These are phyloP conservation scores for Amanita polypyramis DNA, from an alignment of 768 basidiomycete genomes.

Conservation along the genomic window DNA sequence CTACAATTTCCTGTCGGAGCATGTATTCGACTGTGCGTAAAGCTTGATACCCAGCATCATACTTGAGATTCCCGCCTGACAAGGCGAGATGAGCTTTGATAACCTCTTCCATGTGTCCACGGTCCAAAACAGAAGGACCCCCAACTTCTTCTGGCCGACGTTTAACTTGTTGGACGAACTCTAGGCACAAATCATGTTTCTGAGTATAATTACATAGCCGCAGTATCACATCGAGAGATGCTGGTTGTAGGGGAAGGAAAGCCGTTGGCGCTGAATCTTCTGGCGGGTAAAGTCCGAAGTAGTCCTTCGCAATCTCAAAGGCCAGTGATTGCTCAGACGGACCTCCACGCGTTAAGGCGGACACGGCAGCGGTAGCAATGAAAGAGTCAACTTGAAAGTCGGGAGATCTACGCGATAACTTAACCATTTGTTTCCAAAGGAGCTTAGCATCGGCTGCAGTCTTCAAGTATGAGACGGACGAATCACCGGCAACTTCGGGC, in stretches of 20 bases:
- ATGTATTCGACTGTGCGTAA: conserved; percentile 61
- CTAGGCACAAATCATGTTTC: conserved; percentile 35
- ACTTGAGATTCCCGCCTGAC: conserved; percentile 18
- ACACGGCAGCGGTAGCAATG: conserved; percentile 40
- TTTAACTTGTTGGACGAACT: conserved; percentile 54
- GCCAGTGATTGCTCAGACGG: conserved; percentile 55
- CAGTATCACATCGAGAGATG: conserved; percentile 44
- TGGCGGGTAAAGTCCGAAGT: conserved; percentile 47
- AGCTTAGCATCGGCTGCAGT: conserved; percentile 59
- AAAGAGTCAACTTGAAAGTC: conserved; percentile 43
- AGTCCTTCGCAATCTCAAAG: conserved; percentile 50
- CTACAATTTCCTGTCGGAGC: conserved; percentile 41
- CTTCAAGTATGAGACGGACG: conserved; percentile 18
- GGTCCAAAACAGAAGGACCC: conserved; percentile 32
- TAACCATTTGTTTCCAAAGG: conserved; percentile 59
- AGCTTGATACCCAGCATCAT: conserved; percentile 34
- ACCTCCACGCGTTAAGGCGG: conserved; percentile 45
- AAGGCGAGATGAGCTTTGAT: conserved; percentile 40
- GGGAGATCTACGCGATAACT: conserved; percentile 32
- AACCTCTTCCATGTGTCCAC: conserved; percentile 50
- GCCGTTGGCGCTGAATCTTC: conserved; percentile 29
- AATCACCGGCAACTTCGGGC: conserved; percentile 17
- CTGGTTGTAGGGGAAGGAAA: conserved; percentile 30
- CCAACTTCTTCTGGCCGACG: conserved; percentile 29
- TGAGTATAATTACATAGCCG: conserved; percentile 40